Percentiles rank a stretch among this genome's conserved stretches.
phyloP scores from a whole-genome alignment of 73 alveolate genomes.

The Tetrahymena thermophila region DNA sequence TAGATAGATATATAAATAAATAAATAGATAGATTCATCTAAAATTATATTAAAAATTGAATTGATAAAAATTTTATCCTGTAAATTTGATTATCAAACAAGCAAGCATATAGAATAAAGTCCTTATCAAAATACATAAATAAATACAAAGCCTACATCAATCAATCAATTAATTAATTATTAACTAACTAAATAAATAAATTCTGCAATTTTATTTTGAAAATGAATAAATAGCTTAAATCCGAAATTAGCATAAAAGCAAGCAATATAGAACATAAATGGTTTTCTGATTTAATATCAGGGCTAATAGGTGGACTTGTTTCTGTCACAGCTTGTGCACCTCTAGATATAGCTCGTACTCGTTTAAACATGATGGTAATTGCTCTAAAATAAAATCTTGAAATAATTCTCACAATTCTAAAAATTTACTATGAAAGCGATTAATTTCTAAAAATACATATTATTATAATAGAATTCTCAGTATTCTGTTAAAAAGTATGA shows the following conservation, averaged over 20 bases:
- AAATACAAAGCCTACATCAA: background rate
- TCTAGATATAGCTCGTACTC: conserved; percentile 33
- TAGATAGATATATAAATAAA: background rate
- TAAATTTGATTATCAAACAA: background rate
- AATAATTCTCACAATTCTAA: background rate
- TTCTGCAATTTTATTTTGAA: background rate
- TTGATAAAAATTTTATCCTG: background rate
- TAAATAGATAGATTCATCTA: background rate
- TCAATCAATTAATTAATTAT: background rate
- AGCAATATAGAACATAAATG: background rate
- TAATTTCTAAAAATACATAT: background rate
- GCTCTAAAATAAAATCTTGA: background rate
- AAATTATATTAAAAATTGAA: background rate
- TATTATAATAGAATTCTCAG: conserved; percentile 3
- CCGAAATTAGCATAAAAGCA: background rate
- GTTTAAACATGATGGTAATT: conserved; percentile 32
- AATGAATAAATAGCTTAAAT: background rate
- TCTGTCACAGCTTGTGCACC: conserved; percentile 37
- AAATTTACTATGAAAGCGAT: background rate
- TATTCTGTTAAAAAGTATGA: conserved; percentile 10
- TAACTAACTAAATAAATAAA: too few relatives aligned
- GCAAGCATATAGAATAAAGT: background rate
- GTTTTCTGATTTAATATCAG: conserved; percentile 22
- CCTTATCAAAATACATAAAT: background rate
- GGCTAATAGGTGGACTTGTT: conserved; percentile 24